These are phyloP conservation scores for Dothideomycetes sp. DNA, from an alignment of 2,329 filamentous ascomycete species.

Conservation along the genomic window DNA sequence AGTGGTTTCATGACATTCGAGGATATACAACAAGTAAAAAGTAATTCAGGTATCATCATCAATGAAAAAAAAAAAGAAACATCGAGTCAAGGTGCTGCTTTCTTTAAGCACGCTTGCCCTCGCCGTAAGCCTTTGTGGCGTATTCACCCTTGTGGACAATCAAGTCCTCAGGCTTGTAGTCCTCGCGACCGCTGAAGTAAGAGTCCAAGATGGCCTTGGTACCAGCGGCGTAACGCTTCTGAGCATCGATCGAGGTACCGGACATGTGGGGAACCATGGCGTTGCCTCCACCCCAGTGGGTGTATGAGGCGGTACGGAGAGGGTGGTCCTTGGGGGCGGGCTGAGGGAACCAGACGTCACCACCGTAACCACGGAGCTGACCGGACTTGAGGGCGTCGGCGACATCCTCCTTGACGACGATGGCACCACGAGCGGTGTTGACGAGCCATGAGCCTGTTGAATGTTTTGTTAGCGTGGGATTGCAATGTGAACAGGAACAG, in stretches of 20 bases:
- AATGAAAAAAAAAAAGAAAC: no score
- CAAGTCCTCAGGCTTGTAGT: conserved; percentile 84
- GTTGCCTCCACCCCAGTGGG: conserved; percentile 93
- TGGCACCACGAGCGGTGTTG: conserved; percentile 97
- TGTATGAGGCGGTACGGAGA: conserved; percentile 75
- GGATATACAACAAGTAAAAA: no score
- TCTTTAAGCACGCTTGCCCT: conserved; percentile 41
- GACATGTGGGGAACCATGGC: conserved; percentile 99
- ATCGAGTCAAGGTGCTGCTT: no score
- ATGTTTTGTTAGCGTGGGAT: no score
- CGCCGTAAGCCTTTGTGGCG: conserved; percentile 86
- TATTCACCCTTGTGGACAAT: conserved; percentile 88
- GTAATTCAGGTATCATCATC: no score
- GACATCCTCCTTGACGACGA: conserved; percentile 98
- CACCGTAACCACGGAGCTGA: conserved; percentile 80
- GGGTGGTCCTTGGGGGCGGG: conserved; percentile 88
- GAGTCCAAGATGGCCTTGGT: conserved; percentile 83
- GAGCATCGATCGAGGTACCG: conserved; percentile 94
- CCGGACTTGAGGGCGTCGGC: conserved; percentile 85
- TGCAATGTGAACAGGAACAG: no score
- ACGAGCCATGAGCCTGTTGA: conserved; percentile 78
- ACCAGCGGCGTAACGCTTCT: conserved; percentile 54
- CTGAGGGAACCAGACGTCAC: conserved; percentile 96
- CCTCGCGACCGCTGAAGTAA: conserved; percentile 78
- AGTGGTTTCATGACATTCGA: no score